Percentiles rank a stretch among this genome's conserved stretches.
Evolutionary conservation across 73 alveolate species (phyloP).

Genomic region (Chromera velia): DNA sequence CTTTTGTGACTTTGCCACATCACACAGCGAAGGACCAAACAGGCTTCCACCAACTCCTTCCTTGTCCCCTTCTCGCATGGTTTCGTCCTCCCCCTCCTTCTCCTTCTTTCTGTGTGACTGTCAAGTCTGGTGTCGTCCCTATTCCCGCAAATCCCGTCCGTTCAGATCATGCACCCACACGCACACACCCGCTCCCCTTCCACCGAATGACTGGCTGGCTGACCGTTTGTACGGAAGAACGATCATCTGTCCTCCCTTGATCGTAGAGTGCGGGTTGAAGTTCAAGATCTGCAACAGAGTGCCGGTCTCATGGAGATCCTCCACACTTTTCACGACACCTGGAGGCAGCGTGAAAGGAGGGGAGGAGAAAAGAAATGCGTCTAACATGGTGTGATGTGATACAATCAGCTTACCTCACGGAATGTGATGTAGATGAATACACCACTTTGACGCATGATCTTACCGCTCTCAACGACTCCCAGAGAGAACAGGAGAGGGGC

Average conservation of each 20-base stretch:
- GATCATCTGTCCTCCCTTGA: conserved; percentile 13
- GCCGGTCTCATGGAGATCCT: conserved; percentile 10
- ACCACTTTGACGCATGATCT: conserved; percentile 1
- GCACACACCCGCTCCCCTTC: too few species aligned
- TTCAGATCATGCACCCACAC: too few species aligned
- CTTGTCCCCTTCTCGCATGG: too few species aligned
- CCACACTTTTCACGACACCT: neutral
- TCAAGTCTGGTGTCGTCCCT: too few species aligned
- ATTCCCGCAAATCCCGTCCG: too few species aligned
- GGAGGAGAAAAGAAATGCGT: neutral
- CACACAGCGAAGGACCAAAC: too few species aligned
- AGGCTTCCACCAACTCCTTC: too few species aligned
- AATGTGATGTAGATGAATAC: conserved; percentile 3
- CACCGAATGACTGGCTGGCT: too few species aligned
- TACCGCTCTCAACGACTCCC: neutral
- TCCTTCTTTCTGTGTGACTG: too few species aligned
- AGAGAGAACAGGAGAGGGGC: neutral
- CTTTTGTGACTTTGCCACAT: too few species aligned
- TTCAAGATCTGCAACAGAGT: conserved; percentile 10
- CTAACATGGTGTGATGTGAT: neutral
- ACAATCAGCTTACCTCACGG: neutral
- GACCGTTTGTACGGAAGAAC: conserved; percentile 27
- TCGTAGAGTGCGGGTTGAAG: conserved; percentile 5
- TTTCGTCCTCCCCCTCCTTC: too few species aligned
- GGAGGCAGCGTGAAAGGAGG: too few species aligned